A percentile compares a stretch with the other conserved stretches of the same genome.
phyloP scores from a whole-genome alignment of 129 eudicot genomes.

The Artemisia tridentata region DNA sequence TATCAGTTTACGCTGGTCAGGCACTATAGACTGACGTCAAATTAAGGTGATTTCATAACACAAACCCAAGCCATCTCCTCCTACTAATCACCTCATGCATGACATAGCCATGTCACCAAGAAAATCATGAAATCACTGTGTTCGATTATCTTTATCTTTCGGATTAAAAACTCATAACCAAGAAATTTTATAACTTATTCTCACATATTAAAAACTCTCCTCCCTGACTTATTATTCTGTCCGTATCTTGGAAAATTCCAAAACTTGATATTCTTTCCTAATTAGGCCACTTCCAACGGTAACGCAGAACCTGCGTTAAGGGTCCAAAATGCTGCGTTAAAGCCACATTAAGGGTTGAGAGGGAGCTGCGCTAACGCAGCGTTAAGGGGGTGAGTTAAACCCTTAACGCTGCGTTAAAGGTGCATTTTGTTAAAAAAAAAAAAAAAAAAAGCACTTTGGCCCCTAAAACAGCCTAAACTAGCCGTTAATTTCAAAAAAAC shows the following conservation, averaged over 20 bases:
- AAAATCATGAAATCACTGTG: background rate
- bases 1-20: no score
- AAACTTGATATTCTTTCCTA: background rate
- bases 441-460: no score
- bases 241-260: background rate
- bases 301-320: no score
- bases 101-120: background rate
- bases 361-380: no score
- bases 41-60: background rate
- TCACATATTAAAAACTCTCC: constrained; percentile 13
- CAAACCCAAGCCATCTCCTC: constrained; percentile 6
- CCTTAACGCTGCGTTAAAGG: no score
- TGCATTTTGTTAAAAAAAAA: no score
- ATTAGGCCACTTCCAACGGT: no score
- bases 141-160: background rate
- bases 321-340: no score
- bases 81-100: constrained; percentile 16
- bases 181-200: background rate
- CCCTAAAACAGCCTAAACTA: no score
- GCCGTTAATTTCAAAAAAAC: no score
- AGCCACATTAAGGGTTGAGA: no score
- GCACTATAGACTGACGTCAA: background rate
- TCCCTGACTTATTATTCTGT: background rate
- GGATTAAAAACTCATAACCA: constrained; percentile 5
- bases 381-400: no score